Percentiles rank a stretch among this genome's conserved stretches.
These are phyloP conservation scores for Ogataea hybrid DNA, from an alignment of 1,139 yeast species.

Conservation along the genomic window DNA sequence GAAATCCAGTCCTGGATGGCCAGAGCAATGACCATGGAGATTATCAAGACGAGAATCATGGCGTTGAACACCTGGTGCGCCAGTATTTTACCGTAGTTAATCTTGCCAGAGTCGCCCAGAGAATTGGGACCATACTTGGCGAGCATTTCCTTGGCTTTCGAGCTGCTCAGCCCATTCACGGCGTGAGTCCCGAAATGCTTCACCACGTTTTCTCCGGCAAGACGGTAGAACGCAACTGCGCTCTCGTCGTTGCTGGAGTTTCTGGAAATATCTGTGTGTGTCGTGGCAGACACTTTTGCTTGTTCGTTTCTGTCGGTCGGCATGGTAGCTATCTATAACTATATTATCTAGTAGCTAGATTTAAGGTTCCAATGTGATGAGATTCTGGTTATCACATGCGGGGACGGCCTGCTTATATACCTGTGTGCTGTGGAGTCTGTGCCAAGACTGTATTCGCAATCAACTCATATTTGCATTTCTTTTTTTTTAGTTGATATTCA, in stretches of 20 bases:
- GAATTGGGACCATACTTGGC: not conserved
- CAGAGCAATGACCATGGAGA: not conserved
- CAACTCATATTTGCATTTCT: not conserved
- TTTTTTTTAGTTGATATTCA: not conserved
- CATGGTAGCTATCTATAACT: not conserved
- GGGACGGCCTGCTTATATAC: not conserved
- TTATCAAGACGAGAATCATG: not conserved
- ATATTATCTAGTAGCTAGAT: too few species aligned
- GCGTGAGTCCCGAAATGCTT: not conserved
- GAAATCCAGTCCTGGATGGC: not conserved
- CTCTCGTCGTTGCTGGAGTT: not conserved
- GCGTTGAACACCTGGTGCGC: not conserved
- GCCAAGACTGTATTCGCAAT: not conserved
- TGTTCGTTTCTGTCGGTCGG: not conserved
- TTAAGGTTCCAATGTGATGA: not conserved
- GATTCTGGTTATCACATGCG: not conserved
- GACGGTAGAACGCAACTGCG: not conserved
- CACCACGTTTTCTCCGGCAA: not conserved
- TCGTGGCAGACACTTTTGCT: not conserved
- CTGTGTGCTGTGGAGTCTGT: not conserved
- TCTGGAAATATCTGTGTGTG: not conserved
- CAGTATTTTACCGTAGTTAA: not conserved
- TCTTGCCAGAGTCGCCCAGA: not conserved
- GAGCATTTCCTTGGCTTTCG: not conserved
- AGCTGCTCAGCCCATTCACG: not conserved